Percentiles rank a stretch among this genome's conserved stretches.
These are phyloP conservation scores for Exserohilum rostratum DNA, from an alignment of 2,329 filamentous ascomycete genomes.

Conservation along the genomic window DNA sequence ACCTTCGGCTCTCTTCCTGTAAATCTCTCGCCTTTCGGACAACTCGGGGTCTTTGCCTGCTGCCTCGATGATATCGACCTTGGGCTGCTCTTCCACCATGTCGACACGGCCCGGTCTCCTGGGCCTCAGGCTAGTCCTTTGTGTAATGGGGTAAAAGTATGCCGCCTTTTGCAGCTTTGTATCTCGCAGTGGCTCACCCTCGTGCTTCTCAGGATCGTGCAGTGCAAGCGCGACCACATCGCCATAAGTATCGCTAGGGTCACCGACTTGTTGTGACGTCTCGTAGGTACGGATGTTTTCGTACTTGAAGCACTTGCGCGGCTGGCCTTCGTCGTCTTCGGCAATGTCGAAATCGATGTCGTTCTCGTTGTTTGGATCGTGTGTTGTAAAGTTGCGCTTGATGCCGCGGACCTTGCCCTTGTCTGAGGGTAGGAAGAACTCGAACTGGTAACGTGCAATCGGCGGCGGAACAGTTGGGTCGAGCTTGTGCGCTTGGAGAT, in stretches of 20 bases:
- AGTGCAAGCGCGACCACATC: slow-evolving; percentile 64
- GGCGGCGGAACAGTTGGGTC: slow-evolving; percentile 59
- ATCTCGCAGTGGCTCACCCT: slow-evolving; percentile 42
- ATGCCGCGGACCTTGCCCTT: slow-evolving; percentile 56
- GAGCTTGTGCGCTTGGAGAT: slow-evolving; percentile 48
- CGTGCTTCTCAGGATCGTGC: slow-evolving; percentile 57
- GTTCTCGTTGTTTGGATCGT: slow-evolving; percentile 58
- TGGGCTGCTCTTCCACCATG: slow-evolving; percentile 51
- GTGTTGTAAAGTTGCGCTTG: slow-evolving; percentile 61
- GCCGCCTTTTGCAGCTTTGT: slow-evolving; percentile 57
- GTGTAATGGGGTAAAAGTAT: slow-evolving; percentile 67
- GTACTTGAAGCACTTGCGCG: slow-evolving; percentile 60
- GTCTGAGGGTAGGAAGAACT: slow-evolving; percentile 63
- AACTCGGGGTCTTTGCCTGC: slow-evolving; percentile 59
- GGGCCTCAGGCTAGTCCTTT: slow-evolving; percentile 60
- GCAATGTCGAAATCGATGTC: slow-evolving; percentile 41
- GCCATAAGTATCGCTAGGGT: slow-evolving; percentile 59
- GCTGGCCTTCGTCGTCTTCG: slow-evolving; percentile 53
- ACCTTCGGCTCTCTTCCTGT: slow-evolving; percentile 54
- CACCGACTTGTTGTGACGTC: slow-evolving; percentile 60
- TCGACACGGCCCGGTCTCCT: slow-evolving; percentile 51
- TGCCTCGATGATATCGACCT: slow-evolving; percentile 61
- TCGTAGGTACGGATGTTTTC: slow-evolving; percentile 66
- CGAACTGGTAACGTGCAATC: slow-evolving; percentile 63
- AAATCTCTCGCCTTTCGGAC: slow-evolving; percentile 53